phyloP scores from a whole-genome alignment of 306 rosid genomes.

The Cicer cuneatum region DNA sequence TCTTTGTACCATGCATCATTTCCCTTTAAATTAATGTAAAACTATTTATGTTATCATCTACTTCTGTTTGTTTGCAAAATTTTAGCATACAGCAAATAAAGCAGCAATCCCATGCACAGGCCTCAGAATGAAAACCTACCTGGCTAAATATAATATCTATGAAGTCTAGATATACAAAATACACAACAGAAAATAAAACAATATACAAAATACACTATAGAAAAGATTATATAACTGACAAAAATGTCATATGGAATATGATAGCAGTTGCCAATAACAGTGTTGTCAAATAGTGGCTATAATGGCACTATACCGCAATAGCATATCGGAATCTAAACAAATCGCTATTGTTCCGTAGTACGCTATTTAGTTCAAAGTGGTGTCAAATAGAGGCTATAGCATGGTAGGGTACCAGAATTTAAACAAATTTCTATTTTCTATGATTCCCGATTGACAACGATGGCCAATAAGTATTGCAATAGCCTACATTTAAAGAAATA shows the following conservation, averaged over 20 bases:
- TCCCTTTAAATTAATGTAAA: conserved; percentile 37
- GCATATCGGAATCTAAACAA: too few species aligned
- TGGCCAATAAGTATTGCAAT: conserved; percentile 6
- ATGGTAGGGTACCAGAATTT: too few species aligned
- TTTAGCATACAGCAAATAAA: neutral
- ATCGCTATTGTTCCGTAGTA: too few species aligned
- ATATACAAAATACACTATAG: neutral
- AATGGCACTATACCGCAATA: too few species aligned
- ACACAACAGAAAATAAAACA: neutral
- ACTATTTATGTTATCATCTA: conserved; percentile 27
- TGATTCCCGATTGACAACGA: too few species aligned
- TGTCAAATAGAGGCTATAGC: too few species aligned
- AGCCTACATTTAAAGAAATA: neutral
- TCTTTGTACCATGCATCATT: neutral
- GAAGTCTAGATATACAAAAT: conserved; percentile 10
- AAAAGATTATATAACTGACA: neutral
- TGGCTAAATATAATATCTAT: neutral
- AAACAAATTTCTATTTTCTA: too few species aligned
- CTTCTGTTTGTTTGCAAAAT: conserved; percentile 26
- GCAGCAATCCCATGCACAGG: conserved; percentile 15
- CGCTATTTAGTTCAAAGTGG: too few species aligned
- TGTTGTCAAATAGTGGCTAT: too few species aligned
- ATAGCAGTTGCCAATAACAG: neutral
- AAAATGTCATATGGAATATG: neutral
- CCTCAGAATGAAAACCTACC: conserved; percentile 15